phyloP scores from a whole-genome alignment of 306 rosid species.

The Carpinus viminea region DNA sequence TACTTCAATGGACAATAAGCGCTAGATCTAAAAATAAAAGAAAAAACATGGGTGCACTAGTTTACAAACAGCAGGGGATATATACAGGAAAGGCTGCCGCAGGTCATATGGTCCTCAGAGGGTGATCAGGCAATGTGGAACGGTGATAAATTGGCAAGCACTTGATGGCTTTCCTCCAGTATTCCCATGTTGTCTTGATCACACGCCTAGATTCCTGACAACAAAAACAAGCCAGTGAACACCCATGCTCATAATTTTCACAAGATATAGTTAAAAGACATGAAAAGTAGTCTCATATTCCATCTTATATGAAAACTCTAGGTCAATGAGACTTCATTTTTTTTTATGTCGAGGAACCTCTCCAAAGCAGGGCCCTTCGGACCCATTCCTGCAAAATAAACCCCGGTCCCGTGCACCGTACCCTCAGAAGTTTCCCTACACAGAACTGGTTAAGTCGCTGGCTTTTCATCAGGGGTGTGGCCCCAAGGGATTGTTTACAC shows the following conservation, averaged over 20 bases:
- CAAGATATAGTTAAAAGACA: not conserved
- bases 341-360: not conserved
- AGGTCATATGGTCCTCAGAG: constrained; percentile 7
- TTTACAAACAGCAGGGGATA: constrained; percentile 23
- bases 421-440: too few species aligned
- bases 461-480: too few species aligned
- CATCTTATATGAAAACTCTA: not conserved
- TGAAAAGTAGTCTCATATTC: not conserved
- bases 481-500: too few species aligned
- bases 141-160: constrained; percentile 6
- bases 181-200: not conserved
- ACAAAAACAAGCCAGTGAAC: not conserved
- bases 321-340: not conserved
- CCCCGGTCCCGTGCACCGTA: too few species aligned
- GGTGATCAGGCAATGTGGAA: constrained; percentile 8
- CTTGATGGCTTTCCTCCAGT: not conserved
- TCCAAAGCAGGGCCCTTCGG: too few species aligned
- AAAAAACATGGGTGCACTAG: constrained; percentile 1
- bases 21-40: not conserved
- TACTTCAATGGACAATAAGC: constrained; percentile 31
- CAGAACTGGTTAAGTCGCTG: too few species aligned
- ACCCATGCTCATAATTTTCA: not conserved
- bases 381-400: too few species aligned
- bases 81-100: constrained; percentile 35
- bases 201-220: constrained; percentile 26